Evolutionary conservation across 129 eudicot species (phyloP).

Genomic region (Tanacetum coccineum): DNA sequence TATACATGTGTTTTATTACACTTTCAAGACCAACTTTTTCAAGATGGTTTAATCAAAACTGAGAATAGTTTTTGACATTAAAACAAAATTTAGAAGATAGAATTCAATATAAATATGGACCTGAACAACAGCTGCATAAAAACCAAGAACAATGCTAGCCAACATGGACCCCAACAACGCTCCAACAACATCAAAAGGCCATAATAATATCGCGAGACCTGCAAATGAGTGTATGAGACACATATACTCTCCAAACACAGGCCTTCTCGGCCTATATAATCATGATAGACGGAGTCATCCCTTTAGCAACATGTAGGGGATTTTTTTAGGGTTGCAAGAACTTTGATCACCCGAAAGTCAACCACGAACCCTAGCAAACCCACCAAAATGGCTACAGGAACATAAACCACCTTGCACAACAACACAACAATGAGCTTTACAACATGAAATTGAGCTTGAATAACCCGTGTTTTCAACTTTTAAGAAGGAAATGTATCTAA

Average conservation of each 20-base stretch:
- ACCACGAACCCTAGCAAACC: slow-evolving; percentile 53
- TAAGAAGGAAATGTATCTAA: slow-evolving; percentile 13
- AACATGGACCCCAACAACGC: slow-evolving; percentile 70
- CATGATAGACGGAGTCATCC: slow-evolving; percentile 88
- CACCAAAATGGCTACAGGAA: slow-evolving; percentile 54
- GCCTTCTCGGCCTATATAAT: slow-evolving; percentile 87
- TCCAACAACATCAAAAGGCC: slow-evolving; percentile 90
- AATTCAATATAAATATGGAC: no score
- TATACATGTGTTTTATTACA: no score
- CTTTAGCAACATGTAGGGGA: slow-evolving; percentile 81
- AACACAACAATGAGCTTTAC: neutral
- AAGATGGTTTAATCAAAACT: no score
- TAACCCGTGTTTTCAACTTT: neutral
- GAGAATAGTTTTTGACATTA: no score
- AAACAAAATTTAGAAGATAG: no score
- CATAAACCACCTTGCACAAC: slow-evolving; percentile 46
- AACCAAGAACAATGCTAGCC: slow-evolving; percentile 66
- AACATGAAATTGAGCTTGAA: slow-evolving; percentile 11
- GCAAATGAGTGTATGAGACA: slow-evolving; percentile 93
- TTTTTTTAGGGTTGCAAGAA: slow-evolving; percentile 58
- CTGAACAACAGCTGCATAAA: slow-evolving; percentile 59
- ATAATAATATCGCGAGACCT: slow-evolving; percentile 77
- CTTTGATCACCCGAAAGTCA: slow-evolving; percentile 61
- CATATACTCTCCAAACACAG: slow-evolving; percentile 83
- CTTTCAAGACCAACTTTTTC: no score